These are phyloP conservation scores for Microstroma glucosiphilum DNA, from an alignment of 1,284 basidiomycete genomes.

Conservation along the genomic window DNA sequence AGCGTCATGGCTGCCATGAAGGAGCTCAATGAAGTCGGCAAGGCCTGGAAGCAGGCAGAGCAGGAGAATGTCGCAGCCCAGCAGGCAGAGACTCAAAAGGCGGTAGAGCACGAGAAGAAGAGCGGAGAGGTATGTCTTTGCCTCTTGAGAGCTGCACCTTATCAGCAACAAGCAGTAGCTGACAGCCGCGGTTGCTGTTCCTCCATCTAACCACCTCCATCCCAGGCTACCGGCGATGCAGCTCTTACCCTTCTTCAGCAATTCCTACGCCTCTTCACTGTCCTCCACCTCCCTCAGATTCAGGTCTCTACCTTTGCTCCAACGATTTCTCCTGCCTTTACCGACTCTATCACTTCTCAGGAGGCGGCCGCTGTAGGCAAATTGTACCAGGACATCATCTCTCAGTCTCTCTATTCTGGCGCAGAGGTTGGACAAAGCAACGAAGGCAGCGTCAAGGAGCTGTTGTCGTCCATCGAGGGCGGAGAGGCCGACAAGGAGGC, in stretches of 20 bases:
- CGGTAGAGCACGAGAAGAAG: not conserved
- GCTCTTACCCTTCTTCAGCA: conserved; percentile 1
- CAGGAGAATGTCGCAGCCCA: not conserved
- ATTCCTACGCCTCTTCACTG: conserved; percentile 4
- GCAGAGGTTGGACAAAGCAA: not conserved
- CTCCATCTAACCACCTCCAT: too few species aligned
- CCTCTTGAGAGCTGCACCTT: too few species aligned
- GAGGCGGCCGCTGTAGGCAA: conserved; percentile 1
- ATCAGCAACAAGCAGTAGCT: not conserved
- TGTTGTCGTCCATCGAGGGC: not conserved
- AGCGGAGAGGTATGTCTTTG: too few species aligned
- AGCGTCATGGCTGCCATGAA: conserved; percentile 9
- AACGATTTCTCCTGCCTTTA: not conserved
- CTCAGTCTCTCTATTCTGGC: not conserved
- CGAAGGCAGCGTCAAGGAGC: not conserved
- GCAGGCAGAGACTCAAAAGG: not conserved
- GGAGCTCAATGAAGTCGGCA: conserved; percentile 3
- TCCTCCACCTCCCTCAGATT: conserved; percentile 5
- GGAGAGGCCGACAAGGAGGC: not conserved
- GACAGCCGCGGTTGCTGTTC: not conserved
- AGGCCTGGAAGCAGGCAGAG: not conserved
- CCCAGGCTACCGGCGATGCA: not conserved
- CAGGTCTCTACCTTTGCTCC: not conserved
- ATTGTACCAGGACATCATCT: not conserved
- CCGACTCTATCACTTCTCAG: not conserved